Evolutionary conservation across 371 early-diverging fungal genomes (phyloP).

Genomic region (Mortierella sp.): DNA sequence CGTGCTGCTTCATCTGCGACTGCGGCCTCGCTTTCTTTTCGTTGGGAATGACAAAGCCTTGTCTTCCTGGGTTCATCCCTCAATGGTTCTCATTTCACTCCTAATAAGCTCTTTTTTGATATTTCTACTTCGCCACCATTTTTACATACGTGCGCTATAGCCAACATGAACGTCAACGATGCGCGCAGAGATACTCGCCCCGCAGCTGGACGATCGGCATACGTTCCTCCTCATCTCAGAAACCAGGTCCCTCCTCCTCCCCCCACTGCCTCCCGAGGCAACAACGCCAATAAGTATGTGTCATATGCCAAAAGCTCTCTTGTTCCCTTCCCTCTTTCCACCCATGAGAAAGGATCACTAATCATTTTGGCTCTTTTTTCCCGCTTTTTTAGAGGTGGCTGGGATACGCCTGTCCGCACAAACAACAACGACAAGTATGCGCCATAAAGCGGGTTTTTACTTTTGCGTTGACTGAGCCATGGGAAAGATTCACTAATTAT

Average conservation of each 20-base stretch:
- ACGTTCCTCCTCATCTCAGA: slow-evolving; percentile 72
- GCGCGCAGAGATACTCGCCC: slow-evolving; percentile 42
- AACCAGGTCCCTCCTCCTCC: slow-evolving; percentile 44
- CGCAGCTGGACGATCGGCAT: slow-evolving; percentile 47
- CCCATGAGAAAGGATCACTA: neutral
- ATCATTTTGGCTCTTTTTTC: neutral
- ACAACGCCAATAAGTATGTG: slow-evolving; percentile 43
- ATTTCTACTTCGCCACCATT: slow-evolving; percentile 5
- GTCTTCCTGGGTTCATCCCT: neutral
- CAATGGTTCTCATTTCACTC: neutral
- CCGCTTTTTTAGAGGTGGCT: neutral
- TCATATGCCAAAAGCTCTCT: neutral
- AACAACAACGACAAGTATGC: neutral
- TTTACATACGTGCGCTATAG: slow-evolving; percentile 51
- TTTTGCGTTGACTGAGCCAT: neutral
- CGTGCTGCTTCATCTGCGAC: neutral
- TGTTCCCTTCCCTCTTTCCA: neutral
- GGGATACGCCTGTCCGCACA: neutral
- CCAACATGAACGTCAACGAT: slow-evolving; percentile 75
- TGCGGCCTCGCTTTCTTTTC: neutral
- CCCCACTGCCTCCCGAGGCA: slow-evolving; percentile 16
- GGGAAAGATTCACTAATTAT: neutral
- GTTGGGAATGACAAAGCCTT: neutral
- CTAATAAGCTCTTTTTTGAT: neutral
- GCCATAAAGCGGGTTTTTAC: neutral